These are phyloP conservation scores for Melanopsichium pennsylvanicum DNA, from an alignment of 1,284 basidiomycete genomes.

Conservation along the genomic window DNA sequence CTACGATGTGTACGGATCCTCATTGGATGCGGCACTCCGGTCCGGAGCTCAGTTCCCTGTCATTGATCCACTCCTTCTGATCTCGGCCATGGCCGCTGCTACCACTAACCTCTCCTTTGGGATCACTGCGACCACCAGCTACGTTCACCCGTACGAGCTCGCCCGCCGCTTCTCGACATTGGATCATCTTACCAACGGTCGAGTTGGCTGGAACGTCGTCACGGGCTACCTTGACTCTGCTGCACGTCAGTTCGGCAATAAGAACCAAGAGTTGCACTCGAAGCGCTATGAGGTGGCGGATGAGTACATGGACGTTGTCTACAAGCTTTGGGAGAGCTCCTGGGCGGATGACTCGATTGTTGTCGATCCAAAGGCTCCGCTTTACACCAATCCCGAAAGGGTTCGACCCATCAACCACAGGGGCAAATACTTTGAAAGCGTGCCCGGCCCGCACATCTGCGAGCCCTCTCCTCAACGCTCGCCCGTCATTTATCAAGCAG, in stretches of 20 bases:
- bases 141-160: conserved; percentile 65
- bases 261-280: conserved; percentile 55
- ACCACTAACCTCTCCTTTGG: conserved; percentile 59
- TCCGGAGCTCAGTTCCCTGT: conserved; percentile 62
- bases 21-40: conserved; percentile 49
- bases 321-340: conserved; percentile 67
- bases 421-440: conserved; percentile 60
- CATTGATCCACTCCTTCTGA: conserved; percentile 53
- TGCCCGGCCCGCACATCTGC: conserved; percentile 65
- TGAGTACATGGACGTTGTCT: conserved; percentile 63
- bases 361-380: conserved; percentile 27
- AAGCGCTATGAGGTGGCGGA: conserved; percentile 59
- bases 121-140: conserved; percentile 58
- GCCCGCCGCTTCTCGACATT: conserved; percentile 65
- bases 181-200: conserved; percentile 66
- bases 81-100: conserved; percentile 56
- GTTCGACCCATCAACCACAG: conserved; percentile 64
- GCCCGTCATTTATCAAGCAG: conserved; percentile 66
- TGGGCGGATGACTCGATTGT: conserved; percentile 66
- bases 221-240: conserved; percentile 65
- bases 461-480: conserved; percentile 64
- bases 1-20: conserved; percentile 57
- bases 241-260: conserved; percentile 60
- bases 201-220: conserved; percentile 66
- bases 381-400: conserved; percentile 59